Evolutionary conservation across 2,329 filamentous ascomycete genomes (phyloP), one percentile per base, ranked within the genome.

Genomic region (Exophiala sideris): DNA sequence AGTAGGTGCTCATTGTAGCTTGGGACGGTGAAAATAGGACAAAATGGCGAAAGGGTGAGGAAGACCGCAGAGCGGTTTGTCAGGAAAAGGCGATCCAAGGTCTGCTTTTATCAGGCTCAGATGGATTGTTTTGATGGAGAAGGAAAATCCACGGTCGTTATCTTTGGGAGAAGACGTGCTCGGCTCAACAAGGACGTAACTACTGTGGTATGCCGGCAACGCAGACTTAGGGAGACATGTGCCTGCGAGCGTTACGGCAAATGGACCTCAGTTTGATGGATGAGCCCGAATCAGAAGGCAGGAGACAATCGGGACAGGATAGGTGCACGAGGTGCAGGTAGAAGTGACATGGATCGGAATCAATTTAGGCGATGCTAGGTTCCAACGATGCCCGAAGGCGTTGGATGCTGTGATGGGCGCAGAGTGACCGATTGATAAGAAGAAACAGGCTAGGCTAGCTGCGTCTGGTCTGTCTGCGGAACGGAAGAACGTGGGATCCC

Each of bases 1-100:
- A 51, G 42, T 60, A 64, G 38, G 46, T 61, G 57, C 59, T 64
- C 62, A 64, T 64, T 60, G 55, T 63, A 59, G 34, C 47, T 21
- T 44, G 40, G 40, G 45, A 50, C 32, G 18, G 44, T 42, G 44
- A 39, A 40, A 40, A 33, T 35, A 24, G 39, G 47, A 33, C 16
- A 36, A 36, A 32, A 52, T 16, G 33, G 14, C 32, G 51, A 46
- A 42, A 45, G 52, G 45, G 12, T 20, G 21, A 44, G 41, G 48
- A 39, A 20, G 42, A 33, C 44, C 33, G 21, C 18, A 33, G 50
- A 41, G n/a, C 41, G 20, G 10, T 21, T 36, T 20, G 24, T 21
- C 33, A 40, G 20, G 21, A 34, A 20, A 48, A 24, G 51, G 52
- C 53, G 55, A 40, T 50, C 47, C 50, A 34, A 18, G 47, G 51